A percentile compares a stretch with the other conserved stretches of the same genome.
Conservation (phyloP, 176 grass and related monocot species). For the Eragrostis nindensis region DNA sequence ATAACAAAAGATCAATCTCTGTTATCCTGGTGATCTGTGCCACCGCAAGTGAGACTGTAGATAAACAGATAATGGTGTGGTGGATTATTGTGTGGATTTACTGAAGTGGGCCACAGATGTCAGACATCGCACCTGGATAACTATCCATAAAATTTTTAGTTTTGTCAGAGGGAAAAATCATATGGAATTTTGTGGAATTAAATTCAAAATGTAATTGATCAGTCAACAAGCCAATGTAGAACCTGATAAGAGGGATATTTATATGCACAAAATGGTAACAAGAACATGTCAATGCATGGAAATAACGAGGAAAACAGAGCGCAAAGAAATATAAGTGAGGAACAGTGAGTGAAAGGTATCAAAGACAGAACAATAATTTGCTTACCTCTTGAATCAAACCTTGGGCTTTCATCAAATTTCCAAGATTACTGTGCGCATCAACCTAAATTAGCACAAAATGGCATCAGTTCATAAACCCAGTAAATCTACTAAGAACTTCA, state of each 20-base stretch:
- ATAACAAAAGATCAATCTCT: neutral
- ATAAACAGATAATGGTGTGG: neutral
- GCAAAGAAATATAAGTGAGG: neutral
- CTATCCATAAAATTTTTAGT: neutral
- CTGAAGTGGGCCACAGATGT: neutral
- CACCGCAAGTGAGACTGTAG: neutral
- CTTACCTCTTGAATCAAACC: slow-evolving; percentile 85
- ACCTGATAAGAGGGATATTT: neutral
- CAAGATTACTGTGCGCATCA: slow-evolving; percentile 97
- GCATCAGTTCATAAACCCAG: slow-evolving; percentile 38
- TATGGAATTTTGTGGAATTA: neutral
- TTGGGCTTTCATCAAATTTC: slow-evolving; percentile 92
- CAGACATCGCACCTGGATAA: neutral
- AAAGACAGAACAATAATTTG: neutral
- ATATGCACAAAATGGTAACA: neutral
- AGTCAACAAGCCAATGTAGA: neutral
- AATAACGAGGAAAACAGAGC: neutral
- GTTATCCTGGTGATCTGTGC: neutral
- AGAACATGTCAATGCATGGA: neutral
- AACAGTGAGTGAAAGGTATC: neutral
- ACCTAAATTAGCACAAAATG: slow-evolving; percentile 51
- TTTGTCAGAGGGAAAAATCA: neutral
- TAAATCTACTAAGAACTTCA: slow-evolving; percentile 24
- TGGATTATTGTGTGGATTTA: neutral
- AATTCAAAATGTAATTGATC: neutral